Percentiles rank a stretch among this genome's conserved stretches.
These are phyloP conservation scores for Tylopilus rubrobrunneus DNA, from an alignment of 768 basidiomycete species.

Conservation along the genomic window DNA sequence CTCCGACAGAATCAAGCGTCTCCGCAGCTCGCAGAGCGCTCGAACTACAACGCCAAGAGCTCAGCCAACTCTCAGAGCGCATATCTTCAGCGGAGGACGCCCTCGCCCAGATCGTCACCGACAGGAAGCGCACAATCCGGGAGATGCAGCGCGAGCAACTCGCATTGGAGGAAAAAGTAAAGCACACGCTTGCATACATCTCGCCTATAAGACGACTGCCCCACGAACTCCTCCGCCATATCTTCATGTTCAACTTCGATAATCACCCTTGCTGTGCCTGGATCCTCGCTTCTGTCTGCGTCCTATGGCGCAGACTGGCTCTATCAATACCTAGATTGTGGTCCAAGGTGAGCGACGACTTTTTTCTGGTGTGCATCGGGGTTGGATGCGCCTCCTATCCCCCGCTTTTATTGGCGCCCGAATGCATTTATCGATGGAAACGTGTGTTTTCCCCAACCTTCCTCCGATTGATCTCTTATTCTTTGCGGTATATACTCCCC, in stretches of 20 bases:
- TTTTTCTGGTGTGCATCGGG: background rate
- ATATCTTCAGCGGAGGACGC: conserved; percentile 53
- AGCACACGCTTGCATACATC: conserved; percentile 57
- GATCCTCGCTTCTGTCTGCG: conserved; percentile 67
- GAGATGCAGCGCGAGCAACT: conserved; percentile 49
- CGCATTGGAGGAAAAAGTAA: conserved; percentile 45
- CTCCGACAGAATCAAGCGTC: conserved; percentile 54
- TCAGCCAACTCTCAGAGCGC: conserved; percentile 36
- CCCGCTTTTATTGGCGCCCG: conserved; percentile 15
- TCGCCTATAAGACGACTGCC: conserved; percentile 72
- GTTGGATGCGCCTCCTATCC: conserved; percentile 3
- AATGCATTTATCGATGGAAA: conserved; percentile 14
- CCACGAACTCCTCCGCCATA: conserved; percentile 64
- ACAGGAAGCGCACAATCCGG: conserved; percentile 50
- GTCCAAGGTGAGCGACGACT: conserved; percentile 60
- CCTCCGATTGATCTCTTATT: background rate
- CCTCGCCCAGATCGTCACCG: conserved; percentile 55
- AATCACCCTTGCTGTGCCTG: conserved; percentile 72
- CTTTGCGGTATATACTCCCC: conserved; percentile 1
- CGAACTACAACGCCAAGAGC: conserved; percentile 22
- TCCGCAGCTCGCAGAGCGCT: conserved; percentile 51
- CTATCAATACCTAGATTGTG: conserved; percentile 67
- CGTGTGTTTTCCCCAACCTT: conserved; percentile 5
- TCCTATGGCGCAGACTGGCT: conserved; percentile 61
- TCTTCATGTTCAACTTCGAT: conserved; percentile 69